A percentile compares a stretch with the other conserved stretches of the same genome.
phyloP scores from a whole-genome alignment of 139 green algal species.

The Coccomyxa sp. region DNA sequence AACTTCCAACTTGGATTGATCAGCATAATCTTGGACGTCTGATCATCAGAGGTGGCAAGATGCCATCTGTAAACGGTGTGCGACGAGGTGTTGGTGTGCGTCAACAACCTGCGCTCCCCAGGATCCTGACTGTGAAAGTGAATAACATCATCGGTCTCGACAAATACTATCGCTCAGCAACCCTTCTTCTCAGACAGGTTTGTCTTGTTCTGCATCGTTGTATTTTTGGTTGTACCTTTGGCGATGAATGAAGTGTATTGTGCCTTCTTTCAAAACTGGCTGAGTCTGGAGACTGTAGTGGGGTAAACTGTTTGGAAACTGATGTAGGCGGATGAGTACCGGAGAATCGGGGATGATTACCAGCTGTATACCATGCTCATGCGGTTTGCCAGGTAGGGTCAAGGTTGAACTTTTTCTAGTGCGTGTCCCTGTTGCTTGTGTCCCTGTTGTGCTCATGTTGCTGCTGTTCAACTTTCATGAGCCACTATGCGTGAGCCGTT shows the following conservation, averaged over 20 bases:
- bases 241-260: no score
- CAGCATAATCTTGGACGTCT: no score
- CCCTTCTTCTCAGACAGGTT: constrained; percentile 58
- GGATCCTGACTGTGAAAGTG: constrained; percentile 9
- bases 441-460: no score
- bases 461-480: no score
- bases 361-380: constrained; percentile 83
- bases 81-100: no score
- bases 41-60: no score
- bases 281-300: not conserved
- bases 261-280: not conserved
- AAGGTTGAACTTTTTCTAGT: no score
- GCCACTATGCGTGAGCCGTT: no score
- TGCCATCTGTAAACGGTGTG: no score
- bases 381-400: constrained; percentile 56
- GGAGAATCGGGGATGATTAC: constrained; percentile 44
- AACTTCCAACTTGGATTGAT: no score
- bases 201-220: not conserved
- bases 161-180: constrained; percentile 55
- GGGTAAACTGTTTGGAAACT: not conserved
- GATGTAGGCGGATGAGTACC: constrained; percentile 60
- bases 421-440: no score
- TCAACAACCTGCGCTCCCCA: no score
- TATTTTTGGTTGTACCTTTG: not conserved
- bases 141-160: constrained; percentile 47